phyloP scores from a whole-genome alignment of 1,284 basidiomycete species.

The Porphyrellus sp. region DNA sequence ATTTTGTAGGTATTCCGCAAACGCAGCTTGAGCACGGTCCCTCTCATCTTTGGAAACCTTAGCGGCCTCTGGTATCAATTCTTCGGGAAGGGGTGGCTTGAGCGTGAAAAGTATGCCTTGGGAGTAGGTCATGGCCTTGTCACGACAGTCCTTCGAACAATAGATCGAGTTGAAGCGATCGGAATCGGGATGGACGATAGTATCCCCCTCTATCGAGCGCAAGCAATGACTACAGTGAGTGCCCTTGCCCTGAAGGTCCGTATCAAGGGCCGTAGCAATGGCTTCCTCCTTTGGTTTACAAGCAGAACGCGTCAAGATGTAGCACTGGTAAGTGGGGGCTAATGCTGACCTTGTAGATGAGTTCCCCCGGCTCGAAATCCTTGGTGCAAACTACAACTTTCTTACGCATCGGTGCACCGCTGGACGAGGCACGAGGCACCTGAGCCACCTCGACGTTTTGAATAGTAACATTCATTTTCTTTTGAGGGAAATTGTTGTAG shows the following conservation, averaged over 20 bases:
- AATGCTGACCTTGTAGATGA: constrained; percentile 64
- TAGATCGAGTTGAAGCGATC: constrained; percentile 60
- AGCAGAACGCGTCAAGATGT: background rate
- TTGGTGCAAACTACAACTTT: constrained; percentile 64
- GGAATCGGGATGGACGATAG: constrained; percentile 43
- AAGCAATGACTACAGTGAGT: constrained; percentile 72
- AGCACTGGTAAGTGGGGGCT: background rate
- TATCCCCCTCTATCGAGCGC: constrained; percentile 47
- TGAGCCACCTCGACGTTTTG: constrained; percentile 42
- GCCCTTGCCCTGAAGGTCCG: constrained; percentile 62
- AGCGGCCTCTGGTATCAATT: constrained; percentile 41
- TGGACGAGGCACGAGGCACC: constrained; percentile 17
- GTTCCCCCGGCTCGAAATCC: constrained; percentile 65
- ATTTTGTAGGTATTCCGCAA: constrained; percentile 52
- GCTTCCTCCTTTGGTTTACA: constrained; percentile 57
- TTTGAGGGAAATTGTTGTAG: constrained; percentile 68
- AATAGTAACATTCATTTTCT: constrained; percentile 63
- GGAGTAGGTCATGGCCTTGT: constrained; percentile 53
- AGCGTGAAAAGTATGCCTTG: constrained; percentile 68
- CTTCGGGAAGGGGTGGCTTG: constrained; percentile 57
- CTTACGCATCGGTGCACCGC: constrained; percentile 38
- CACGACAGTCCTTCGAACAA: constrained; percentile 68
- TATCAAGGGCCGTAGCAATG: constrained; percentile 63
- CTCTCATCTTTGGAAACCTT: constrained; percentile 43
- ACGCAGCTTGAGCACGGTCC: constrained; percentile 54